Base-by-base conservation (phyloP, 2,329 filamentous ascomycete species). In the Phyllosticta citrichinensis region DNA sequence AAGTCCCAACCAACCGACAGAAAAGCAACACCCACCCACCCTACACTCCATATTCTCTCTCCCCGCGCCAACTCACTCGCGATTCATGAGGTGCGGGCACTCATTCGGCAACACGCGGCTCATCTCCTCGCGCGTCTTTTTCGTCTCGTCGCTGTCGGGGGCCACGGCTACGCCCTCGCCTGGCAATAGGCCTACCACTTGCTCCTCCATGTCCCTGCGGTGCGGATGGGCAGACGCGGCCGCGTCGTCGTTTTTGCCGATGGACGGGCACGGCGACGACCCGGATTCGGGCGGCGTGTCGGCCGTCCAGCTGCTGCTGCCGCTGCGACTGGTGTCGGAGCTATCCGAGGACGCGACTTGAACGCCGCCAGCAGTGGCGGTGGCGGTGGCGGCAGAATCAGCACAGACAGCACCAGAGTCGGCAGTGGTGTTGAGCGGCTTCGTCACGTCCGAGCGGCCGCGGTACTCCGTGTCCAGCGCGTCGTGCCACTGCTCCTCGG, bases 51-150 rank as follows among this genome's bases (percentile, higher is more conserved):
- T 2, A 40, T 40, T 22, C 22, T 22, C 22, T 22, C 5, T 40
- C 12, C 27, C 27, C 27, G 11, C 3, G 3, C 33, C 33, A 12
- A 12, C 11, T 50, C 61, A 75, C 66, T 74, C 73, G 30, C 69
- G 62, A 62, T 75, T 75, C 72, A 73, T 72, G 58, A 75, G 60
- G 40, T 74, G 71, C 17, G 71, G 72, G 60, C 71, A 73, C 63
- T 74, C 72, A 1, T 57, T 62, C 3, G 65, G 57, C 12, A 63
- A 63, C 9, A 65, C 64, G 50, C 58, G 63, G 57, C 70, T 71
- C 74, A 76, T 75, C 66, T 76, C 74, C 64, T 72, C 68, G 57
- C 71, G 68, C 55, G 73, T 73, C 63, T 67, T 27, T 54, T 63
- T 66, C 27, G 70, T 70, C 67, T 75, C 72, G 33, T 71, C 65